These are phyloP conservation scores for Phialophora expanda DNA, from an alignment of 2,329 filamentous ascomycete genomes.

Conservation along the genomic window DNA sequence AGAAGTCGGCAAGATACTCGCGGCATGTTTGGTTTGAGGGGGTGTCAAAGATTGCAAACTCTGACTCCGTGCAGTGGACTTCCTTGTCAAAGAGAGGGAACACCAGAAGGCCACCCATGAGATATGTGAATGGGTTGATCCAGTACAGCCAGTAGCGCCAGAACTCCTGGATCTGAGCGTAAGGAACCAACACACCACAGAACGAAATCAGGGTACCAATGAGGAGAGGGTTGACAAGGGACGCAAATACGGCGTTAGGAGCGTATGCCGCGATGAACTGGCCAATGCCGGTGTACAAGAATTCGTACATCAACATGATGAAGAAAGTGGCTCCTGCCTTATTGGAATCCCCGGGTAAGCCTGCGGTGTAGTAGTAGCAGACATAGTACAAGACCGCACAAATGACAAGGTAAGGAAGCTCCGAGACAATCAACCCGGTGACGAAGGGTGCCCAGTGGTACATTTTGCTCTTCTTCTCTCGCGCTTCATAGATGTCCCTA, in stretches of 20 bases:
- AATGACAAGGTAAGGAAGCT: constrained; percentile 70
- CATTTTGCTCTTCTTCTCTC: constrained; percentile 73
- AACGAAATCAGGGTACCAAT: constrained; percentile 73
- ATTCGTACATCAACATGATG: constrained; percentile 74
- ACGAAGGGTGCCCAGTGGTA: constrained; percentile 77
- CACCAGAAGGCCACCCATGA: constrained; percentile 62
- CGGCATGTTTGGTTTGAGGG: constrained; percentile 60
- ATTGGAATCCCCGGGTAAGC: constrained; percentile 64
- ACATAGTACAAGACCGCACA: constrained; percentile 70
- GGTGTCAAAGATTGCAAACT: constrained; percentile 57
- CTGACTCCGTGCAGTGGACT: constrained; percentile 55
- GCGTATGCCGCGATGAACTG: constrained; percentile 82
- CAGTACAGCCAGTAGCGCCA: constrained; percentile 71
- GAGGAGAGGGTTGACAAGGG: constrained; percentile 69
- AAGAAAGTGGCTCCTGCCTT: constrained; percentile 58
- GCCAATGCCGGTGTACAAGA: constrained; percentile 73
- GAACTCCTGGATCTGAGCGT: constrained; percentile 65
- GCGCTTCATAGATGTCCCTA: constrained; percentile 68
- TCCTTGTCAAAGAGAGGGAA: constrained; percentile 57
- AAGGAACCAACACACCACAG: constrained; percentile 75
- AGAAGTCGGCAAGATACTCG: constrained; percentile 60
- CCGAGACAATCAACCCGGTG: constrained; percentile 69
- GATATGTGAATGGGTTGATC: constrained; percentile 66
- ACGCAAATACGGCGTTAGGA: constrained; percentile 68
- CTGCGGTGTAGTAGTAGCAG: constrained; percentile 75